These are phyloP conservation scores for Dothideomycetes sp. DNA, from an alignment of 2,329 filamentous ascomycete species.

Conservation along the genomic window DNA sequence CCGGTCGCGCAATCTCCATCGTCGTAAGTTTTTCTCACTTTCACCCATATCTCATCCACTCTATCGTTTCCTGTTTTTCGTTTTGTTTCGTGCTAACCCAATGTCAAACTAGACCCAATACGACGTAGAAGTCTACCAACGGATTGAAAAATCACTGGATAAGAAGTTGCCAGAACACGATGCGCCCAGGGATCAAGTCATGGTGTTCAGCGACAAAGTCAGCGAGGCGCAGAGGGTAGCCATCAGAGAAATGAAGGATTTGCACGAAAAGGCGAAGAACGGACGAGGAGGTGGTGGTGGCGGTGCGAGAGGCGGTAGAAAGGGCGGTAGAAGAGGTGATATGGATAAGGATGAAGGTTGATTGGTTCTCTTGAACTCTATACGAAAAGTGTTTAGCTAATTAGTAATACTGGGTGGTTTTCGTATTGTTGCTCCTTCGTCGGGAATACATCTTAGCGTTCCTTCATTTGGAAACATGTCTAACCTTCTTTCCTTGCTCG, in stretches of 20 bases:
- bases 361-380: no score
- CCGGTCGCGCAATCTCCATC: constrained; percentile 68
- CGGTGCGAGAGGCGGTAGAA: constrained; percentile 40
- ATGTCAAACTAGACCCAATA: background rate
- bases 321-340: constrained; percentile 45
- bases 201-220: constrained; percentile 68
- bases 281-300: constrained; percentile 41
- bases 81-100: background rate
- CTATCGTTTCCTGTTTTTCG: background rate
- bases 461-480: no score
- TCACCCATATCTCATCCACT: background rate
- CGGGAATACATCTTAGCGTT: no score
- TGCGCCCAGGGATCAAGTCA: constrained; percentile 70
- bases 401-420: no score
- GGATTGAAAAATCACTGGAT: constrained; percentile 75
- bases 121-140: constrained; percentile 67
- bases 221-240: constrained; percentile 77
- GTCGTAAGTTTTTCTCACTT: constrained; percentile 55
- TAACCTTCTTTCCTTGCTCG: no score
- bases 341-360: constrained; percentile 68
- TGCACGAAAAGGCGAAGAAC: constrained; percentile 58
- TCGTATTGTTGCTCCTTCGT: no score
- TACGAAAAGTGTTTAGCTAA: no score
- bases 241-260: constrained; percentile 68
- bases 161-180: constrained; percentile 64